Percentiles rank a stretch among this genome's conserved stretches.
Evolutionary conservation across 2,329 filamentous ascomycete species (phyloP).

Genomic region (Colletotrichum orbiculare): DNA sequence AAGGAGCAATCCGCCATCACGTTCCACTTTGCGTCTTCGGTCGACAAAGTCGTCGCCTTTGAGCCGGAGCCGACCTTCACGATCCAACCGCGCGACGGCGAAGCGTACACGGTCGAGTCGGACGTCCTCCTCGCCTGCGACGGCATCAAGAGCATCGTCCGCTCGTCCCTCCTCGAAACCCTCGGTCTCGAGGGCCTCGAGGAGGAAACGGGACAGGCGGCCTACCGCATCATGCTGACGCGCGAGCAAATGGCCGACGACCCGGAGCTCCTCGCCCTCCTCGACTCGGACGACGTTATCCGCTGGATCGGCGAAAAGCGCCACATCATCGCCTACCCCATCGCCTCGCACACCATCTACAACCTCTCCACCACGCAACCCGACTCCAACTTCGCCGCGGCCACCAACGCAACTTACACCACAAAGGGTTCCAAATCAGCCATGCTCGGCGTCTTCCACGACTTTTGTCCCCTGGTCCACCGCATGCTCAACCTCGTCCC

Average conservation of each 20-base stretch:
- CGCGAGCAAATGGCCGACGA: constrained; percentile 75
- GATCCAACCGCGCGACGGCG: constrained; percentile 65
- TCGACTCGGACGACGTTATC: constrained; percentile 74
- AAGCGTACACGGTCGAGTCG: constrained; percentile 63
- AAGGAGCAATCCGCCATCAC: constrained; percentile 69
- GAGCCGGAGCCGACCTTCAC: constrained; percentile 69
- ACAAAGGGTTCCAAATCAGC: constrained; percentile 69
- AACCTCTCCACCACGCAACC: constrained; percentile 73
- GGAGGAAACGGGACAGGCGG: constrained; percentile 78
- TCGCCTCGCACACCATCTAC: constrained; percentile 73
- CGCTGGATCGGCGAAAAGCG: constrained; percentile 81
- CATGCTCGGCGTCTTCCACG: constrained; percentile 70
- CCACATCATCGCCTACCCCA: constrained; percentile 83
- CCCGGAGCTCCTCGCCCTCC: constrained; percentile 73
- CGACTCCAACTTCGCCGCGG: constrained; percentile 68
- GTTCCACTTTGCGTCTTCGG: constrained; percentile 73
- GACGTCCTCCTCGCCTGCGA: constrained; percentile 66
- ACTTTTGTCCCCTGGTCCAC: constrained; percentile 69
- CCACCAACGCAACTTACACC: constrained; percentile 70
- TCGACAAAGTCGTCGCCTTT: constrained; percentile 66
- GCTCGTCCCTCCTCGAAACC: constrained; percentile 64
- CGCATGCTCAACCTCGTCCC: constrained; percentile 70
- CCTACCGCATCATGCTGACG: constrained; percentile 82
- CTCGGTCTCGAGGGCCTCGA: constrained; percentile 65
- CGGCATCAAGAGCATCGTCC: constrained; percentile 64